Base-by-base conservation (phyloP, 345 rosid genomes). In the Excoecaria agallocha region DNA sequence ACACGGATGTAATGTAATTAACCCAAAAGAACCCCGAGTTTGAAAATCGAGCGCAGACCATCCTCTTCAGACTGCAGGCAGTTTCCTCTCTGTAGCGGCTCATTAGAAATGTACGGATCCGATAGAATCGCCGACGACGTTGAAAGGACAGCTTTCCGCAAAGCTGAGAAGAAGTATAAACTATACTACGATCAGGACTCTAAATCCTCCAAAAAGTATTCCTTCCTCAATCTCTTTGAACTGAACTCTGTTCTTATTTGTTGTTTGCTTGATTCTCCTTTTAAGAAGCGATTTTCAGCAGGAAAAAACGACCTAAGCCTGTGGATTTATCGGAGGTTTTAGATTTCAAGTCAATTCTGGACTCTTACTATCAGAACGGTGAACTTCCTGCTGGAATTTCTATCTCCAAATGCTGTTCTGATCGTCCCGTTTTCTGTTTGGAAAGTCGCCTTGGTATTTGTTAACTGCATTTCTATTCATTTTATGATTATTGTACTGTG, bases 141-240 rank as follows among this genome's bases (percentile, higher is more conserved):
- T 11, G 90, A 88, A 54, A 85, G 86, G 71, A 89, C 97, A 45
- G 96, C 90, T 65, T 94, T 92, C 79, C 84, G 95, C 79, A 81
- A 76, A 81, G 89, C 97, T n/a, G 97, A 92, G 90, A 94, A 92
- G 93, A 79, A 88, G 79, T 94, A 89, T 91, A 94, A 91, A 77
- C 87, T 94, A 20, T 92, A 89, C 76, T 89, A 89, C 77, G 93
- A 87, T 48, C 85, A 86, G 13, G 69, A 84, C 51, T 83, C 81
- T 6, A 91, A 89, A 76, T 87, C 86, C 75, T 80, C 92, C 25
- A 82, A 84, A 81, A 92, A 85, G 97, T 92, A 87, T 35, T 39
- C 55, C 15, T 8, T 43, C 8, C 25, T 64, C 41, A 6, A 45
- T 37, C 8, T 62, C 60, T 63, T 50, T 64, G 1, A 25, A 9